Evolutionary conservation across 495 filamentous ascomycete genomes (phyloP).

Genomic region (Daldinia loculata): DNA sequence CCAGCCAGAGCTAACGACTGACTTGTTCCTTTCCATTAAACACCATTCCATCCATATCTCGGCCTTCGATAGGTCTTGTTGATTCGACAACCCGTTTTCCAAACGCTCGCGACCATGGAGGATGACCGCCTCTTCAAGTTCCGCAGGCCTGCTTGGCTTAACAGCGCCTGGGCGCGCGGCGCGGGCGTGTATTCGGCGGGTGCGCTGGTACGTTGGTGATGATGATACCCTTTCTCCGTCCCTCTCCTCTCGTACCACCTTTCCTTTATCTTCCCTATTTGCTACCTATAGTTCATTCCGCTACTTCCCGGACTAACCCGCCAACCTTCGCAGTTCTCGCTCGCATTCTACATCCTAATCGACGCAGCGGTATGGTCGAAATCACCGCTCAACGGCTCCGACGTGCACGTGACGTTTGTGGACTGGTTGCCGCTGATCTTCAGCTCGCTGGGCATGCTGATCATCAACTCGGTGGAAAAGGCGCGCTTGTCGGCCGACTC

Average conservation of each 20-base stretch:
- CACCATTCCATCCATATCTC: not conserved
- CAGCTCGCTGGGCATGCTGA: slow-evolving; percentile 91
- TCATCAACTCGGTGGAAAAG: slow-evolving; percentile 99
- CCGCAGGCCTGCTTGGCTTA: slow-evolving; percentile 86
- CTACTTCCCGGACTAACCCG: not conserved
- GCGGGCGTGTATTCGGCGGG: slow-evolving; percentile 84
- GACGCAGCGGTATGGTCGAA: slow-evolving; percentile 90
- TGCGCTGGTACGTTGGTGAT: slow-evolving; percentile 71
- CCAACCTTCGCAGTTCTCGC: slow-evolving; percentile 75
- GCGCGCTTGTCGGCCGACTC: slow-evolving; percentile 82
- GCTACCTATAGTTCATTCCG: no score
- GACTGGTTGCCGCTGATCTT: slow-evolving; percentile 99
- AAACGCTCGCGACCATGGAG: slow-evolving; percentile 51
- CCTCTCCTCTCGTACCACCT: not conserved
- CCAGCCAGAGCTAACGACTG: not conserved
- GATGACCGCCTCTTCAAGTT: slow-evolving; percentile 80
- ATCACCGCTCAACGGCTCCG: slow-evolving; percentile 76
- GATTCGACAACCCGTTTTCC: not conserved
- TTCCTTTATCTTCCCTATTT: not conserved
- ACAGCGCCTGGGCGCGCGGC: slow-evolving; percentile 82
- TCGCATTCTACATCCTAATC: slow-evolving; percentile 96
- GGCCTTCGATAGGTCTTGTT: not conserved
- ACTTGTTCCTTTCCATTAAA: not conserved
- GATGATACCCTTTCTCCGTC: not conserved
- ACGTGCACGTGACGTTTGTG: slow-evolving; percentile 91